Conservation (phyloP, 768 basidiomycete species). For the Clathrus columnatus region DNA sequence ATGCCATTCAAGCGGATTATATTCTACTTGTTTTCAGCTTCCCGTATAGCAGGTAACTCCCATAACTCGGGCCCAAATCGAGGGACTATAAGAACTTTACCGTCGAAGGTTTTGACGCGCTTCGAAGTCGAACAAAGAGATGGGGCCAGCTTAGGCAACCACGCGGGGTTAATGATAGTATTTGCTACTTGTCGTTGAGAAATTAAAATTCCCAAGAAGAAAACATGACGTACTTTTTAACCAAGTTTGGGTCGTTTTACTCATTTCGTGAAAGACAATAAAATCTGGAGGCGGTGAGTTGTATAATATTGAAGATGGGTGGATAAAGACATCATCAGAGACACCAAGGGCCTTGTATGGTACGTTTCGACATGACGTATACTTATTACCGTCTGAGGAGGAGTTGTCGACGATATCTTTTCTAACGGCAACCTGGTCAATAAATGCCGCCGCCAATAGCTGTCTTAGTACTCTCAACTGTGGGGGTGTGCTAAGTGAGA, state of each 20-base stretch:
- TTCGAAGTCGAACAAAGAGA: constrained; percentile 86
- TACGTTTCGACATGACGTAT: constrained; percentile 67
- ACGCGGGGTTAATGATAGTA: constrained; percentile 78
- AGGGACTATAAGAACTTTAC: constrained; percentile 68
- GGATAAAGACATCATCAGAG: constrained; percentile 82
- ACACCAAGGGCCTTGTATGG: constrained; percentile 77
- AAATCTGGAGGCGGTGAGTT: constrained; percentile 72
- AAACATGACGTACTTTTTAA: constrained; percentile 54
- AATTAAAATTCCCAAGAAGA: not conserved
- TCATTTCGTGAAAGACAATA: constrained; percentile 73
- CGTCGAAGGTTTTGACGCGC: constrained; percentile 59
- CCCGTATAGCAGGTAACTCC: constrained; percentile 70
- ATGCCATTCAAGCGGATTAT: no score
- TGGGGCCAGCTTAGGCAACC: constrained; percentile 77
- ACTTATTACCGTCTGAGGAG: constrained; percentile 53
- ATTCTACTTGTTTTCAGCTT: not conserved
- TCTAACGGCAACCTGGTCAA: constrained; percentile 90
- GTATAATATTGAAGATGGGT: constrained; percentile 78
- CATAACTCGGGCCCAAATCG: constrained; percentile 80
- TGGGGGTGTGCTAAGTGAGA: constrained; percentile 1
- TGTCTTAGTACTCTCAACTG: constrained; percentile 89
- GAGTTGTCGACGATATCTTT: constrained; percentile 68
- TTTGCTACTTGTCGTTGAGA: constrained; percentile 38
- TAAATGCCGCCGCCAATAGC: constrained; percentile 79
- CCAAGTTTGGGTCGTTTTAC: constrained; percentile 66